Base-by-base conservation (phyloP, 495 filamentous ascomycete species). In the Opeltia flavorubescens region DNA sequence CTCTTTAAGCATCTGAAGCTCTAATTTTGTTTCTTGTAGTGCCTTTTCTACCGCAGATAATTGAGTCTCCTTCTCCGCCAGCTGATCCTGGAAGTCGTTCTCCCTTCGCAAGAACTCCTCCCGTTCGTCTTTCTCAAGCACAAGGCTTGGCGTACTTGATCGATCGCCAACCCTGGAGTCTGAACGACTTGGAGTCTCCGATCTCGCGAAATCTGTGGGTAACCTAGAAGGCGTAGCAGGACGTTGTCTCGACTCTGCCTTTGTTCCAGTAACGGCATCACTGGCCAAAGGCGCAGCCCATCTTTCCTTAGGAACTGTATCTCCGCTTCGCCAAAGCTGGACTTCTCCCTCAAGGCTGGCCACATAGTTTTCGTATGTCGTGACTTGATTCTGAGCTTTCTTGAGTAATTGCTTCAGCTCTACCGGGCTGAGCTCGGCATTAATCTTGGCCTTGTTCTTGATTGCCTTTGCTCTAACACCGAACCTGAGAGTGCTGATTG, bases 361-460 rank as follows among this genome's bases (percentile, higher is more conserved):
- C 28, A 98, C 79, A 55, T 96, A 95, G 25, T 66, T 74, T 59
- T 94, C 83, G 62, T 88, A 96, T 24, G 74, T 89, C 13, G 83
- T 84, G 48, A 89, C 81, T 63, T 96, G 89, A 29, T 70, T 76
- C 62, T 95, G 89, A 21, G 88, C 84, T 66, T 94, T 95, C 62
- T 81, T 86, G 55, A 98, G 74, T 57, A 94, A 71, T 46, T 78
- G 72, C 68, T 96, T 96, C 69, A 98, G 72, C 60, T 98, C 93
- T 5, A 84, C 78, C 9, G 91, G 91, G 59, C 89, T 95, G 52
- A 96, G 75, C 60, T 98, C 91, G 34, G 88, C 89, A 61, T 98
- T 98, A 70, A 98, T 81, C 84, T 95, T 96, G 59, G 91, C 91
- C 72, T 95, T 96, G 68, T 98, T 96, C 81, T 98, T 95, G 66